Percentiles rank a stretch among this genome's conserved stretches.
These are phyloP conservation scores for Cryptococcus neoformans DNA, from an alignment of 1,284 basidiomycete species.

Conservation along the genomic window DNA sequence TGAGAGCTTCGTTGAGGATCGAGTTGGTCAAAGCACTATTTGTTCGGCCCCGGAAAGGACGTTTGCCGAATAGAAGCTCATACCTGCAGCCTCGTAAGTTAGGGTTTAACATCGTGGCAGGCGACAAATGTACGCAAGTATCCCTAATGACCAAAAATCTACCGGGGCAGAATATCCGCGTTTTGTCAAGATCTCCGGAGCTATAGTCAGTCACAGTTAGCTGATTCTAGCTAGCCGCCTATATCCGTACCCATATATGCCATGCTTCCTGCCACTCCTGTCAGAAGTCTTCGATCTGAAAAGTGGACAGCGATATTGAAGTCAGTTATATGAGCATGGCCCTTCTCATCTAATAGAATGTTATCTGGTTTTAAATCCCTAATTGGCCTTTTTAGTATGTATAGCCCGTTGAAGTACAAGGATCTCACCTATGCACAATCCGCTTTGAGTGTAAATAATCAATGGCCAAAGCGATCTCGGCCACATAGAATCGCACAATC, in stretches of 20 bases:
- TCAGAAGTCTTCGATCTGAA: constrained; percentile 73
- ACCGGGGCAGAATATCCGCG: constrained; percentile 77
- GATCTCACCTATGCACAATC: constrained; percentile 86
- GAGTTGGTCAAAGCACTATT: constrained; percentile 85
- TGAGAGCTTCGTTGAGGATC: constrained; percentile 59
- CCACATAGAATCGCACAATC: constrained; percentile 82
- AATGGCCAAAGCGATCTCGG: constrained; percentile 80
- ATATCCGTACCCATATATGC: constrained; percentile 76
- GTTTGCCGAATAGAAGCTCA: constrained; percentile 84
- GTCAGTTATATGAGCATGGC: constrained; percentile 95
- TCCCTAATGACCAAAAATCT: constrained; percentile 96
- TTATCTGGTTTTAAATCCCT: constrained; percentile 98
- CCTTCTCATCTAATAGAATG: constrained; percentile 83
- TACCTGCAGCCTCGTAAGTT: constrained; percentile 50
- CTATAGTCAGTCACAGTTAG: constrained; percentile 40
- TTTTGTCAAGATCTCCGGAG: constrained; percentile 78
- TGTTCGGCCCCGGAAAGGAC: constrained; percentile 88
- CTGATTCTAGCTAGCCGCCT: background rate
- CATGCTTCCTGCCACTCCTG: constrained; percentile 93
- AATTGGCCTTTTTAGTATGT: constrained; percentile 1
- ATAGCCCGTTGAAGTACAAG: background rate
- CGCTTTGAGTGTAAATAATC: constrained; percentile 86
- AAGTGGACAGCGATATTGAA: constrained; percentile 99
- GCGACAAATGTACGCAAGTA: constrained; percentile 59
- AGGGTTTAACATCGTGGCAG: background rate